Evolutionary conservation across 202 grass and related monocot species (phyloP).

Genomic region (Hordeum pubiflorum): DNA sequence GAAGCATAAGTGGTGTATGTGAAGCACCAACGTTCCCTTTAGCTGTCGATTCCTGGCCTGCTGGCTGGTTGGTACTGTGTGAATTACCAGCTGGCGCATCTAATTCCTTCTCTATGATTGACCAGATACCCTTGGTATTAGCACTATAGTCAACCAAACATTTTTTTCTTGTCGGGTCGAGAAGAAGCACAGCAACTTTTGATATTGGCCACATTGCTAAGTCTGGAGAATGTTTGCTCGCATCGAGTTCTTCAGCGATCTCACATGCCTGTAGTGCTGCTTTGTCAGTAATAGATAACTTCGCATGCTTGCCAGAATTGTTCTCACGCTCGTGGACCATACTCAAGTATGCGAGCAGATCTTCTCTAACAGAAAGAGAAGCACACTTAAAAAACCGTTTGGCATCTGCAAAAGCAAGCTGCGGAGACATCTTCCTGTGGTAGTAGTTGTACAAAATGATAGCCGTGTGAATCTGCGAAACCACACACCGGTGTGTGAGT

Average conservation of each 20-base stretch:
- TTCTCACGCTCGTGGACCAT: conserved; percentile 16
- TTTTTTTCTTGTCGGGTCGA: conserved; percentile 23
- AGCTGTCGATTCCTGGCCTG: conserved; percentile 7
- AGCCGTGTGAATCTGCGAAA: conserved; percentile 48
- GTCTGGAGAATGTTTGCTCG: conserved; percentile 15
- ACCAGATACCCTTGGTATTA: conserved; percentile 34
- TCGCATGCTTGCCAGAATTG: not conserved
- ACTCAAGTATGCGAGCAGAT: conserved; percentile 35
- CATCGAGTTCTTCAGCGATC: conserved; percentile 35
- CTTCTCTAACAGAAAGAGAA: conserved; percentile 12
- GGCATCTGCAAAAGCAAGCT: conserved; percentile 33
- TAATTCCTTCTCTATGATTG: conserved; percentile 46
- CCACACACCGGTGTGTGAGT: not conserved
- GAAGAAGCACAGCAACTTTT: conserved; percentile 48
- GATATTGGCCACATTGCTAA: conserved; percentile 38
- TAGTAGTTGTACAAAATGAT: conserved; percentile 71
- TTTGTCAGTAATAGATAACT: conserved; percentile 38
- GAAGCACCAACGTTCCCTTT: not conserved
- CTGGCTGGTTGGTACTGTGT: not conserved
- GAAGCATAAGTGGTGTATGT: conserved; percentile 17
- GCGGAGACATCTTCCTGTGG: conserved; percentile 46
- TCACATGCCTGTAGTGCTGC: conserved; percentile 37
- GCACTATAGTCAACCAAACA: conserved; percentile 42
- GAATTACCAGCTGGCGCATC: not conserved
- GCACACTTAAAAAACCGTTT: conserved; percentile 30